phyloP scores from a whole-genome alignment of 179 eudicot species.

The Spinacia oleracea region DNA sequence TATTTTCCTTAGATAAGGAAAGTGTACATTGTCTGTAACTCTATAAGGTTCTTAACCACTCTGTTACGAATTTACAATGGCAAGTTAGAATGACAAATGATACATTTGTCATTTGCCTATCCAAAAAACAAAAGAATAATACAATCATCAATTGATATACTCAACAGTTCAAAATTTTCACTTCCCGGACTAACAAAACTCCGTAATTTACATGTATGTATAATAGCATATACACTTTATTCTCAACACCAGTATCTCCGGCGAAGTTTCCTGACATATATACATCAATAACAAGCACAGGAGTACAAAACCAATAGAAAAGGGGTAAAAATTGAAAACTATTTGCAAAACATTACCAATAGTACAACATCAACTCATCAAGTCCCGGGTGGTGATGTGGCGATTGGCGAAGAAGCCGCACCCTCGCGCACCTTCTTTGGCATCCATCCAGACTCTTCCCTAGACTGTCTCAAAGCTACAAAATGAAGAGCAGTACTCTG shows the following conservation, averaged over 20 bases:
- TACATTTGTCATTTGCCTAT: too few relatives aligned
- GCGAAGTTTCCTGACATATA: neutral
- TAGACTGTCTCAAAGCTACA: slow-evolving; percentile 70
- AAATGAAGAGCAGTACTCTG: slow-evolving; percentile 86
- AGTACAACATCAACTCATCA: neutral
- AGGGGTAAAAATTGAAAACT: neutral
- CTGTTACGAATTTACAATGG: too few relatives aligned
- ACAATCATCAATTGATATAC: too few relatives aligned
- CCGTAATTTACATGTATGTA: too few relatives aligned
- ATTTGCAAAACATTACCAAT: neutral
- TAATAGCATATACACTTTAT: too few relatives aligned
- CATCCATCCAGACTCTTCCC: slow-evolving; percentile 68
- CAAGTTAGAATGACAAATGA: too few relatives aligned
- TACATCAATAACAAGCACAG: slow-evolving; percentile 7
- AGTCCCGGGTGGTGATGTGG: slow-evolving; percentile 29
- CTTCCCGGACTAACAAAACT: too few relatives aligned
- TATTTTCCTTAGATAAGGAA: too few relatives aligned
- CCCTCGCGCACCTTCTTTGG: slow-evolving; percentile 65
- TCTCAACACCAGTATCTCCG: neutral
- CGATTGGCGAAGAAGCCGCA: slow-evolving; percentile 16
- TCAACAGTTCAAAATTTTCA: too few relatives aligned
- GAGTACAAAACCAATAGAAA: neutral
- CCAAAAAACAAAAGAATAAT: too few relatives aligned
- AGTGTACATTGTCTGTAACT: too few relatives aligned
- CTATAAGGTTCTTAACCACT: too few relatives aligned